Percentiles rank a stretch among this genome's conserved stretches.
Conservation (phyloP, 2,329 filamentous ascomycete species). For the Fulvia fulva region DNA sequence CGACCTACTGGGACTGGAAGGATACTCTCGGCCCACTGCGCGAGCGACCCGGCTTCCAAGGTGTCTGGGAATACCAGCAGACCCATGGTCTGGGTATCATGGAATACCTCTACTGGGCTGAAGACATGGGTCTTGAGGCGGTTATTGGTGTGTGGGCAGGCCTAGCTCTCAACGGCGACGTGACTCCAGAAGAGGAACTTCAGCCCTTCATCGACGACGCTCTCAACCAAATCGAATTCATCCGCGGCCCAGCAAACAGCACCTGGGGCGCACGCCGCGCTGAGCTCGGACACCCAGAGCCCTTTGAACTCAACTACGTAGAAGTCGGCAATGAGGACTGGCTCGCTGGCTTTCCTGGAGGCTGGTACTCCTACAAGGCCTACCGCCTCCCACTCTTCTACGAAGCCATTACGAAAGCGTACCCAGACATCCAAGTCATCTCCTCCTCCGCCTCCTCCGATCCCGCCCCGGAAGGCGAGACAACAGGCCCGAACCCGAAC, state of each 20-base stretch:
- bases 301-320: slow-evolving; percentile 58
- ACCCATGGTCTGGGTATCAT: slow-evolving; percentile 60
- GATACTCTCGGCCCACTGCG: slow-evolving; percentile 53
- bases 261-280: slow-evolving; percentile 57
- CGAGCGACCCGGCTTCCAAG: slow-evolving; percentile 50
- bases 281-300: slow-evolving; percentile 57
- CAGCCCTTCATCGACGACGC: slow-evolving; percentile 51
- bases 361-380: slow-evolving; percentile 36
- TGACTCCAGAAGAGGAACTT: slow-evolving; percentile 48
- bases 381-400: slow-evolving; percentile 59
- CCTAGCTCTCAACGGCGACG: slow-evolving; percentile 50
- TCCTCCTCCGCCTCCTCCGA: slow-evolving; percentile 40
- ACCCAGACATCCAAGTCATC: slow-evolving; percentile 57
- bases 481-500: no score
- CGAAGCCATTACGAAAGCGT: slow-evolving; percentile 53
- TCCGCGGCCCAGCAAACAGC: slow-evolving; percentile 52
- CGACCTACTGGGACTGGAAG: slow-evolving; percentile 45
- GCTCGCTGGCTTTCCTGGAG: slow-evolving; percentile 43
- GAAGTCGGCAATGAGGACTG: slow-evolving; percentile 68
- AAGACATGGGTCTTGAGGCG: slow-evolving; percentile 45
- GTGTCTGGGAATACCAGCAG: slow-evolving; percentile 58
- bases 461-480: not conserved
- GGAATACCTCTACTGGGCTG: slow-evolving; percentile 57
- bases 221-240: slow-evolving; percentile 61
- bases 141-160: slow-evolving; percentile 58